phyloP scores from a whole-genome alignment of 305 asterid species.

The Fraxinus sp. region DNA sequence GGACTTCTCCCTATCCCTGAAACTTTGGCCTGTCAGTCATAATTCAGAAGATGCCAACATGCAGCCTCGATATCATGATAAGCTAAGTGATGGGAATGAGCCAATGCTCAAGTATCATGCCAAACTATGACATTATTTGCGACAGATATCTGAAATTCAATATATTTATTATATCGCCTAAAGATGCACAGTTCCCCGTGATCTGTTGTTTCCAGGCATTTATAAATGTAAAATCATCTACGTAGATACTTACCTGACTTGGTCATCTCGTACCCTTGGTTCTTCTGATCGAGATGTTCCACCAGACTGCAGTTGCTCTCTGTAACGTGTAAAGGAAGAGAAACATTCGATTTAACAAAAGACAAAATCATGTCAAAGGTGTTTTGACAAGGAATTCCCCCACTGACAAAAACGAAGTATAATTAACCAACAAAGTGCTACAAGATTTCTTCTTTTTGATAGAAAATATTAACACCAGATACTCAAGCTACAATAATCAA shows the following conservation, averaged over 20 bases:
- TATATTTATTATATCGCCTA: not conserved
- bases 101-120: not conserved
- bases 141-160: not conserved
- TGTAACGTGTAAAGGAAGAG: slow-evolving; percentile 28
- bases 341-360: not conserved
- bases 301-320: slow-evolving; percentile 81
- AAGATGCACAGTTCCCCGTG: not conserved
- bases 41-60: not conserved
- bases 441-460: not conserved
- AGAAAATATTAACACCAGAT: not conserved
- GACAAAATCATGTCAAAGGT: not conserved
- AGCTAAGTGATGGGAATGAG: not conserved
- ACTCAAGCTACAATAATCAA: not conserved
- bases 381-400: not conserved
- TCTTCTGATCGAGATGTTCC: slow-evolving; percentile 84
- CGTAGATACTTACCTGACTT: slow-evolving; percentile 47
- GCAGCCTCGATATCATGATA: not conserved
- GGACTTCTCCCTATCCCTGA: slow-evolving; percentile 34
- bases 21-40: slow-evolving; percentile 14
- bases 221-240: not conserved
- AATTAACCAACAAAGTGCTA: not conserved
- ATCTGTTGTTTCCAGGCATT: not conserved
- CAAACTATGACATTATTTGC: not conserved
- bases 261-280: slow-evolving; percentile 71
- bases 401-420: not conserved